Evolutionary conservation across 768 basidiomycete species (phyloP), one percentile per base, ranked within the genome.

Genomic region (Kwoniella heveanensis): DNA sequence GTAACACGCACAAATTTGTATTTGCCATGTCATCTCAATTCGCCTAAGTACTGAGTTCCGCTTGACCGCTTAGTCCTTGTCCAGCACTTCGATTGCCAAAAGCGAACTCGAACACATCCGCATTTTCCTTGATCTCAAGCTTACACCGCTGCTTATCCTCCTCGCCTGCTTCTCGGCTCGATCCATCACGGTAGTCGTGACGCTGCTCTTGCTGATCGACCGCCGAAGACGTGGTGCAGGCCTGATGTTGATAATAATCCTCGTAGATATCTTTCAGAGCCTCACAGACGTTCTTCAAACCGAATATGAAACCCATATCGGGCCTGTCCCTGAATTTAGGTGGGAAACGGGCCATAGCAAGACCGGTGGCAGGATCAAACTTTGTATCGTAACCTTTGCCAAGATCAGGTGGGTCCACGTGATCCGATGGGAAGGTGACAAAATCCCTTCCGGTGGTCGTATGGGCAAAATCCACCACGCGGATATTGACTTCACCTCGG

Each of bases 381-480:
- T 88, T 88, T 9, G 91, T 86, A 65, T 88, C 85, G 81, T 92
- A 95, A 7, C 90, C 91, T 76, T 88, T 88, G 68, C 85, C 86
- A 64, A 80, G 80, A n/a, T 53, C 29, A 10, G 64, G 54, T 36
- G 58, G 60, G 13, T 67, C 62, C 21, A 50, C 57, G 17, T 36
- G 44, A 22, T 87, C 85, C 63, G 82, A 78, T 15, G 88, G 85
- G 74, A 85, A 85, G 12, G 88, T 85, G 47, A 90, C 80, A 86
- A 91, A 98, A 80, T 99, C 96, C 24, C 85, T 84, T 13, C 96
- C 96, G 1, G 94, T 97, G 9, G 93, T 97, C 55, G 96, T 97
- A 77, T 97, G 95, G 13, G 95, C 96, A 81, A 99, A 99, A 81
- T 99, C 96, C 59, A 99, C 96, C 55, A 99, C 87, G 36, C 94